Evolutionary conservation across 2,329 filamentous ascomycete species (phyloP).

Genomic region (Aspergillus thermomutatus): DNA sequence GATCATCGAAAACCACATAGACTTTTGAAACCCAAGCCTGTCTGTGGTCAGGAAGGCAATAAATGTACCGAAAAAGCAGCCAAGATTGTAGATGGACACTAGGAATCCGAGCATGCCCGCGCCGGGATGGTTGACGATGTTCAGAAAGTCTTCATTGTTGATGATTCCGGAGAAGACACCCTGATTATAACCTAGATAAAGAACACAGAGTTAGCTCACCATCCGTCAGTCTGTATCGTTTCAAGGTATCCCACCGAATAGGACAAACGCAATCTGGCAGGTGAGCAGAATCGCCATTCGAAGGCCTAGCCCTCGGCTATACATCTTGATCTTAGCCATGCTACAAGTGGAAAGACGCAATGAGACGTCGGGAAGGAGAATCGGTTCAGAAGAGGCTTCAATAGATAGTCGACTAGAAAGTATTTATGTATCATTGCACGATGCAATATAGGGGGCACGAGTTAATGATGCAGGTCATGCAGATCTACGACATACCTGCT

Average conservation of each 20-base stretch:
- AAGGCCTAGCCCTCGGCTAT: conserved; percentile 24
- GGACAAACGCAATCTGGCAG: conserved; percentile 23
- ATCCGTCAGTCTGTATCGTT: not conserved
- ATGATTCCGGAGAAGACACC: conserved; percentile 50
- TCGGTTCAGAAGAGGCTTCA: not conserved
- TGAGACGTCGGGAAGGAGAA: not conserved
- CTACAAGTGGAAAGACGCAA: not conserved
- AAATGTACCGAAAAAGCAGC: conserved; percentile 38
- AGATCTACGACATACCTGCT: conserved; percentile 6
- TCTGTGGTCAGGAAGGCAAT: conserved; percentile 31
- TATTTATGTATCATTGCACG: not conserved
- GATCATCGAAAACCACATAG: conserved; percentile 35
- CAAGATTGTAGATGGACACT: conserved; percentile 44
- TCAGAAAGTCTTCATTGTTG: conserved; percentile 44
- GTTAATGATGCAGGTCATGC: not conserved
- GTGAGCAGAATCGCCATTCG: conserved; percentile 25
- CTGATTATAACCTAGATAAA: conserved; percentile 45
- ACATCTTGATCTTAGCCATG: conserved; percentile 24
- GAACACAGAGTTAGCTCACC: conserved; percentile 6
- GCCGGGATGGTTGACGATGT: conserved; percentile 37
- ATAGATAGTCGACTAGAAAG: not conserved
- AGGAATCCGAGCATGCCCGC: conserved; percentile 41
- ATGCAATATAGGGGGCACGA: not conserved
- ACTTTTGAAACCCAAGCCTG: conserved; percentile 29
- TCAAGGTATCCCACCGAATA: conserved; percentile 21